phyloP scores from a whole-genome alignment of 2,329 filamentous ascomycete species.

The Fusarium sulawesiense region DNA sequence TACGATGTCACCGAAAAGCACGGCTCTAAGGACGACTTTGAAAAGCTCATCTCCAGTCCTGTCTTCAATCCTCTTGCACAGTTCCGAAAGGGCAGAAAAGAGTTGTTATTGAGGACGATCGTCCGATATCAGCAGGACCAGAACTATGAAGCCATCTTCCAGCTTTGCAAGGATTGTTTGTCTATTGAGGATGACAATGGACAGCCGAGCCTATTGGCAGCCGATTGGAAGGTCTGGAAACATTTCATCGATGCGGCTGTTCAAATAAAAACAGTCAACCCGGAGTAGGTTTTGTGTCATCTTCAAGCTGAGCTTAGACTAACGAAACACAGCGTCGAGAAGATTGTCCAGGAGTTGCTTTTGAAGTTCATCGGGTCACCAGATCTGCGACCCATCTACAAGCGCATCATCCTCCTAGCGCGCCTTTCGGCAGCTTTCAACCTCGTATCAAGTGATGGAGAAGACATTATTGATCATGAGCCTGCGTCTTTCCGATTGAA shows the following conservation, averaged over 20 bases:
- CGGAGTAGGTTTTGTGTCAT: constrained; percentile 47
- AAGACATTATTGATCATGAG: constrained; percentile 45
- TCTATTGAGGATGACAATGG: constrained; percentile 52
- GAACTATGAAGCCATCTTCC: constrained; percentile 58
- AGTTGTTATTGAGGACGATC: constrained; percentile 58
- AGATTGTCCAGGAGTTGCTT: constrained; percentile 48
- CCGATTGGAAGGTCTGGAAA: constrained; percentile 58
- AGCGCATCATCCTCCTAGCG: constrained; percentile 54
- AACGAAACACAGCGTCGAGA: constrained; percentile 41
- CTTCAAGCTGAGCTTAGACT: neutral
- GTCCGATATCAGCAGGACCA: constrained; percentile 52
- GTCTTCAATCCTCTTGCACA: constrained; percentile 57
- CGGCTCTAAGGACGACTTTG: constrained; percentile 56
- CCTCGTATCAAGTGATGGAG: constrained; percentile 46
- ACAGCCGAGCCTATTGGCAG: constrained; percentile 57
- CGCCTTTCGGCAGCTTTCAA: constrained; percentile 54
- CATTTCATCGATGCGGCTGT: constrained; percentile 54
- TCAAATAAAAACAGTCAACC: constrained; percentile 47
- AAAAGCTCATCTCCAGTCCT: constrained; percentile 54
- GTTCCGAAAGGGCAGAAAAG: constrained; percentile 60
- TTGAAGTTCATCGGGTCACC: constrained; percentile 47
- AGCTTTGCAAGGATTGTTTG: constrained; percentile 59
- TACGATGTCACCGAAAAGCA: constrained; percentile 61
- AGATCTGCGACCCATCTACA: constrained; percentile 53
- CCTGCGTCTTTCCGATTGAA: constrained; percentile 49